Percentiles rank a stretch among this genome's conserved stretches.
phyloP scores from a whole-genome alignment of 345 rosid genomes.

The Euphorbia peplus region DNA sequence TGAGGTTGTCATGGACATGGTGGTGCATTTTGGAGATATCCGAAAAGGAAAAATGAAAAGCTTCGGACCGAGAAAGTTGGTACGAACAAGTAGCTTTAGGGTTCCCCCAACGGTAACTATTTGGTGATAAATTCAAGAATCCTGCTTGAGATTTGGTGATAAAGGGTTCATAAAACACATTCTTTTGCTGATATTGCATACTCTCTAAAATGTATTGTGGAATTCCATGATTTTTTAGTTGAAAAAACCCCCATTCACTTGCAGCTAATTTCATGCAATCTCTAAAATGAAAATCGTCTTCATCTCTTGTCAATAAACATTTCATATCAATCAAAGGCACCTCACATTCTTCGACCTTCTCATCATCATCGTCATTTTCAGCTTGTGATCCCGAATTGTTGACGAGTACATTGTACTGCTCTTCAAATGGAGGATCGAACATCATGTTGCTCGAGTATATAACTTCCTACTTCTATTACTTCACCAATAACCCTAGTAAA shows the following conservation, averaged over 20 bases:
- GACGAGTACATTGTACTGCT: constrained; percentile 24
- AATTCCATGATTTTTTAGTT: constrained; percentile 64
- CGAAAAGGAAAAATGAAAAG: constrained; percentile 52
- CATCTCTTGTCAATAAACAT: constrained; percentile 28
- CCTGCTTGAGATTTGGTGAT: constrained; percentile 29
- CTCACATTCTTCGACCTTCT: constrained; percentile 24
- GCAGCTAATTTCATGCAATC: constrained; percentile 53
- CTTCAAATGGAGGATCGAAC: constrained; percentile 25
- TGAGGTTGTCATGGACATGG: constrained; percentile 2
- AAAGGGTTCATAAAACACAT: constrained; percentile 53
- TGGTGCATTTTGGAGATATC: constrained; percentile 31
- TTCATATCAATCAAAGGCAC: constrained; percentile 58
- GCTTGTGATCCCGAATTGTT: neutral
- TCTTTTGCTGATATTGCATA: constrained; percentile 40
- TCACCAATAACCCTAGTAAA: too few relatives aligned
- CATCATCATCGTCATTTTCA: neutral
- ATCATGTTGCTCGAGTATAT: too few relatives aligned
- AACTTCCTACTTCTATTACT: too few relatives aligned
- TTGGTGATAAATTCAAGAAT: constrained; percentile 33
- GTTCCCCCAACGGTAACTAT: constrained; percentile 75
- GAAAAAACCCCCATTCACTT: constrained; percentile 72
- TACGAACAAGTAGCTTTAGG: constrained; percentile 51
- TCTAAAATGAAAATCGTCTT: constrained; percentile 37
- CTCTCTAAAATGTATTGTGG: constrained; percentile 35
- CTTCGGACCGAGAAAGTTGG: constrained; percentile 70